Conservation (phyloP, 768 basidiomycete species). For the Pisolithus tinctorius region DNA sequence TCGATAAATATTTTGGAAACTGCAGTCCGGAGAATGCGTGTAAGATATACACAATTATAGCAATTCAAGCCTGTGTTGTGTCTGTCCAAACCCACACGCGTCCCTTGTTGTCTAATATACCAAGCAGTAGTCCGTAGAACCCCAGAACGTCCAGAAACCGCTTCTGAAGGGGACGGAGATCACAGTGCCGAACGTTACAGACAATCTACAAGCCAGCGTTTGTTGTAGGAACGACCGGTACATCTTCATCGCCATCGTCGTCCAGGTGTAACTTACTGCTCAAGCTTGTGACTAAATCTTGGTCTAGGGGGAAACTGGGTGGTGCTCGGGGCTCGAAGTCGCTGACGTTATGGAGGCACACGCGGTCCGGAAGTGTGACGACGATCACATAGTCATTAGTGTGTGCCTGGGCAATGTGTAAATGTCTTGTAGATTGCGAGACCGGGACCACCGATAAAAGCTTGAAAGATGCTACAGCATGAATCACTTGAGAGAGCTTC, state of each 20-base stretch:
- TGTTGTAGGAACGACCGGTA: constrained; percentile 1
- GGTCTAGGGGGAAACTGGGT: constrained; percentile 36
- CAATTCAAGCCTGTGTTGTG: constrained; percentile 7
- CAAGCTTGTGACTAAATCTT: constrained; percentile 15
- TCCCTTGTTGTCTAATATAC: constrained; percentile 15
- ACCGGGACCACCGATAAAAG: constrained; percentile 46
- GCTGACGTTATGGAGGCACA: constrained; percentile 42
- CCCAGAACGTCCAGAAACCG: constrained; percentile 29
- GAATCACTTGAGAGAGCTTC: constrained; percentile 3
- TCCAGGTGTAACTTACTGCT: constrained; percentile 20
- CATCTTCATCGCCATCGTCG: constrained; percentile 20
- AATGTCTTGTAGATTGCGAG: constrained; percentile 27
- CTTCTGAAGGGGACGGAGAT: constrained; percentile 17
- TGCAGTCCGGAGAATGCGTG: neutral
- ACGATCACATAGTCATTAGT: constrained; percentile 49
- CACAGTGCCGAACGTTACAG: constrained; percentile 7
- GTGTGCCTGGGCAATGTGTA: constrained; percentile 39
- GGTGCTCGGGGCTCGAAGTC: constrained; percentile 38
- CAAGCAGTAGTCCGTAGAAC: constrained; percentile 30
- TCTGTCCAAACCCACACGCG: constrained; percentile 22
- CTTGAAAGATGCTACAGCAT: constrained; percentile 55
- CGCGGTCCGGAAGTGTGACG: constrained; percentile 33
- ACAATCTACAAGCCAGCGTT: constrained; percentile 33
- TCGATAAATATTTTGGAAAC: neutral
- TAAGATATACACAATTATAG: neutral